Evolutionary conservation across 345 rosid species (phyloP).

Genomic region (Brassica nigra): DNA sequence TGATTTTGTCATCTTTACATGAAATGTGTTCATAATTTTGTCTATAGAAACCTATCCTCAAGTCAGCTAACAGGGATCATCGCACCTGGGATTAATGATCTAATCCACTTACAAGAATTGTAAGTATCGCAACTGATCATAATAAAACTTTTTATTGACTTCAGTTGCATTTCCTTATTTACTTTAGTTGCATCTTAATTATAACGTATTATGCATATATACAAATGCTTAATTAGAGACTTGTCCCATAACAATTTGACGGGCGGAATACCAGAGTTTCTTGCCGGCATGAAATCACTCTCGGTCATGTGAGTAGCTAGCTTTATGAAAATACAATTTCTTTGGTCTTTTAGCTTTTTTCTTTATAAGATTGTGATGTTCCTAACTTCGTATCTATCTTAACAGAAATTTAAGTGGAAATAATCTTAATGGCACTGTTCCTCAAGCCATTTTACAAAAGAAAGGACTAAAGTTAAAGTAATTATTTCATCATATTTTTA

Average conservation of each 20-base stretch:
- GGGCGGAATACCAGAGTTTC: slow-evolving; percentile 49
- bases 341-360: not conserved
- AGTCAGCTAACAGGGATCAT: slow-evolving; percentile 46
- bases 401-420: slow-evolving; percentile 52
- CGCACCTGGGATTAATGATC: slow-evolving; percentile 30
- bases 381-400: not conserved
- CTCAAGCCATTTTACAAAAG: slow-evolving; percentile 35
- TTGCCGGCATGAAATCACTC: slow-evolving; percentile 41
- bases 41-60: slow-evolving; percentile 46
- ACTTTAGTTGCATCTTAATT: not conserved
- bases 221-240: slow-evolving; percentile 40
- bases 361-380: not conserved
- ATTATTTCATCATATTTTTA: slow-evolving; percentile 4
- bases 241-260: slow-evolving; percentile 52
- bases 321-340: not conserved
- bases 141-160: not conserved
- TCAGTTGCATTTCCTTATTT: not conserved
- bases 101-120: slow-evolving; percentile 42
- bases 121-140: slow-evolving; percentile 28
- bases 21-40: not conserved
- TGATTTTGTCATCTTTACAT: not conserved
- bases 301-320: slow-evolving; percentile 45
- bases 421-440: slow-evolving; percentile 47
- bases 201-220: not conserved
- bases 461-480: slow-evolving; percentile 34